Evolutionary conservation across 2,329 filamentous ascomycete genomes (phyloP).

Genomic region (Penicillium sp.): DNA sequence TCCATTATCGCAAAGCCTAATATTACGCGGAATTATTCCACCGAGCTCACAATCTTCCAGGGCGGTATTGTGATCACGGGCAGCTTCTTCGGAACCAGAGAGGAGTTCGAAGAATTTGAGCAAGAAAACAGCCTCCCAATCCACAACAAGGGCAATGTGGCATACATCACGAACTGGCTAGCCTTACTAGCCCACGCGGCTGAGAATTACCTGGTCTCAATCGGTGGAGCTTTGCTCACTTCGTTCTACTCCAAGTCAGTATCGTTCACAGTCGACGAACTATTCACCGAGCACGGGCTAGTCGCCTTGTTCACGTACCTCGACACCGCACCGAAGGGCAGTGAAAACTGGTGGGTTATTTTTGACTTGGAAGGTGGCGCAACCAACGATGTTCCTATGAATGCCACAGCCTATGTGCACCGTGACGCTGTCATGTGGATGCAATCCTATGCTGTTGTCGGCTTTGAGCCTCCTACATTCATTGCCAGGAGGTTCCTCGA

Average conservation of each 20-base stretch:
- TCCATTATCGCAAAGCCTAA: constrained; percentile 54
- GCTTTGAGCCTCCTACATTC: constrained; percentile 44
- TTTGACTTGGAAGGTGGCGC: constrained; percentile 64
- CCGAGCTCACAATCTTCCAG: constrained; percentile 56
- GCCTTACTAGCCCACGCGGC: constrained; percentile 28
- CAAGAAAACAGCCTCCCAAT: constrained; percentile 29
- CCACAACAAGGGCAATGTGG: constrained; percentile 19
- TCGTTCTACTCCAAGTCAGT: constrained; percentile 61
- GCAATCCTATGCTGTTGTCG: constrained; percentile 60
- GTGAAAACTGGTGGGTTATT: constrained; percentile 60
- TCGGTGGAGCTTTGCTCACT: constrained; percentile 43
- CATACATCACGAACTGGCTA: constrained; percentile 32
- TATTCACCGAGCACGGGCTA: constrained; percentile 50
- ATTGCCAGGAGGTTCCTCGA: constrained; percentile 52
- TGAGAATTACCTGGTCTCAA: constrained; percentile 26
- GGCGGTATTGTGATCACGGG: constrained; percentile 58
- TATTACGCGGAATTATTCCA: constrained; percentile 60
- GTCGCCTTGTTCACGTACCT: constrained; percentile 56
- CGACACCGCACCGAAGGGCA: constrained; percentile 51
- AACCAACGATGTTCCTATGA: constrained; percentile 54
- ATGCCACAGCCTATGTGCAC: constrained; percentile 63
- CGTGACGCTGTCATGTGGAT: constrained; percentile 65
- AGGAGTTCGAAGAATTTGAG: constrained; percentile 52
- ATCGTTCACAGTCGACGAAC: constrained; percentile 52
- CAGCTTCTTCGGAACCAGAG: constrained; percentile 60